phyloP scores from a whole-genome alignment of 164 flowering plant genomes.

The Magnolia kwangsiensis region DNA sequence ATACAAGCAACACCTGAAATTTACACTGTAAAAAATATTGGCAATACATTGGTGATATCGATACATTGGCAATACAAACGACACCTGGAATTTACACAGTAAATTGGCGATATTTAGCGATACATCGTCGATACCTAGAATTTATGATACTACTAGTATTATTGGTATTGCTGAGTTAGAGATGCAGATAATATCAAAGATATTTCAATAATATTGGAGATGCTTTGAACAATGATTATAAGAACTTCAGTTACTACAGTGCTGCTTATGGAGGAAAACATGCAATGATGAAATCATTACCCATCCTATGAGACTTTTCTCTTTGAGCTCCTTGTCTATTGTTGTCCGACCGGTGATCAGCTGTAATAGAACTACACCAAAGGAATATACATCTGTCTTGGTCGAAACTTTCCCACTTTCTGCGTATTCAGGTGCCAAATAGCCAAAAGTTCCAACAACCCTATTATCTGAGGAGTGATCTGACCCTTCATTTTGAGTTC shows the following conservation, averaged over 20 bases:
- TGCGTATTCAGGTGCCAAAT: constrained; percentile 79
- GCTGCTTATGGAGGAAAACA: neutral
- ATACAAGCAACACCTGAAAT: too few species aligned
- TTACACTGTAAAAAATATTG: too few species aligned
- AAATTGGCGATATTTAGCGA: too few species aligned
- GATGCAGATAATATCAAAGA: too few species aligned
- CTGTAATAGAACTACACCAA: constrained; percentile 65
- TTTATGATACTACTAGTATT: too few species aligned
- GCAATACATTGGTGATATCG: too few species aligned
- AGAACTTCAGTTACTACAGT: neutral
- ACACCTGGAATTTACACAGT: too few species aligned
- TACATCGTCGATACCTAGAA: too few species aligned
- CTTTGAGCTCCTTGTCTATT: constrained; percentile 43
- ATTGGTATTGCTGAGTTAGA: too few species aligned
- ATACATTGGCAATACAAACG: too few species aligned
- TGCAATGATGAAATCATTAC: constrained; percentile 26
- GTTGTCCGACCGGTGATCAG: constrained; percentile 56
- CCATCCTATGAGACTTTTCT: constrained; percentile 68
- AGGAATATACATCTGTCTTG: constrained; percentile 69
- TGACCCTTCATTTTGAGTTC: constrained; percentile 36
- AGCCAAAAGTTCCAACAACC: constrained; percentile 71
- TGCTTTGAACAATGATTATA: neutral
- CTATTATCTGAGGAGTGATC: constrained; percentile 38
- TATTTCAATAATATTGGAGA: too few species aligned
- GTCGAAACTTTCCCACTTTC: constrained; percentile 58